These are phyloP conservation scores for Epichloe elymi DNA, from an alignment of 2,329 filamentous ascomycete species.

Conservation along the genomic window DNA sequence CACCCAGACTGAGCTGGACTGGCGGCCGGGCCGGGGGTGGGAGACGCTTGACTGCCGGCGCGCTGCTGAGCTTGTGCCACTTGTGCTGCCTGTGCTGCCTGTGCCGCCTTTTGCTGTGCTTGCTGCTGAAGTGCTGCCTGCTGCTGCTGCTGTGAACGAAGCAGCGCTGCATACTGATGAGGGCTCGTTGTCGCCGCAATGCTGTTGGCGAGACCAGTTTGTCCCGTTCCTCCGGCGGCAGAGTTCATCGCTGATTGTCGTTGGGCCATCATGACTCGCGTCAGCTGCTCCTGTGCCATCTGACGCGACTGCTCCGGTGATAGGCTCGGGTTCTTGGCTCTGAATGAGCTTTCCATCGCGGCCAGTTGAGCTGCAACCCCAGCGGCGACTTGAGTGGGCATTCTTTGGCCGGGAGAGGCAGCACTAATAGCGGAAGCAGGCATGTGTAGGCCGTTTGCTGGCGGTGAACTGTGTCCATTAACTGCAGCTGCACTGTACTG, in stretches of 20 bases:
- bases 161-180: slow-evolving; percentile 46
- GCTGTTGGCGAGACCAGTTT: slow-evolving; percentile 35
- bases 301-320: slow-evolving; percentile 36
- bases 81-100: slow-evolving; percentile 14
- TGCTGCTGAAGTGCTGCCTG: slow-evolving; percentile 21
- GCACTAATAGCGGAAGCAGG: slow-evolving; percentile 27
- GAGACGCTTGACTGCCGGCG: slow-evolving; percentile 12
- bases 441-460: slow-evolving; percentile 33
- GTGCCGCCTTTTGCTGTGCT: slow-evolving; percentile 17
- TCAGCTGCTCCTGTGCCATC: slow-evolving; percentile 37
- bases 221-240: slow-evolving; percentile 35
- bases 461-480: slow-evolving; percentile 30
- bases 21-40: slow-evolving; percentile 10
- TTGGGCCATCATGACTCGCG: slow-evolving; percentile 33
- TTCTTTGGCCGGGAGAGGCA: slow-evolving; percentile 27
- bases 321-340: slow-evolving; percentile 36
- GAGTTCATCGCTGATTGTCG: slow-evolving; percentile 42
- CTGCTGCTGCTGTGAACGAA: slow-evolving; percentile 43
- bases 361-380: slow-evolving; percentile 35
- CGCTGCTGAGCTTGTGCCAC: slow-evolving; percentile 18
- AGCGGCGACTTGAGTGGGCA: slow-evolving; percentile 31
- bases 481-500: slow-evolving; percentile 28
- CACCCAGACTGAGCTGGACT: slow-evolving; percentile 8
- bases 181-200: slow-evolving; percentile 37
- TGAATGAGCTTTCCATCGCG: slow-evolving; percentile 38